Evolutionary conservation across 192 early-diverging fungal genomes (phyloP).

Genomic region (Coemansia sp.): DNA sequence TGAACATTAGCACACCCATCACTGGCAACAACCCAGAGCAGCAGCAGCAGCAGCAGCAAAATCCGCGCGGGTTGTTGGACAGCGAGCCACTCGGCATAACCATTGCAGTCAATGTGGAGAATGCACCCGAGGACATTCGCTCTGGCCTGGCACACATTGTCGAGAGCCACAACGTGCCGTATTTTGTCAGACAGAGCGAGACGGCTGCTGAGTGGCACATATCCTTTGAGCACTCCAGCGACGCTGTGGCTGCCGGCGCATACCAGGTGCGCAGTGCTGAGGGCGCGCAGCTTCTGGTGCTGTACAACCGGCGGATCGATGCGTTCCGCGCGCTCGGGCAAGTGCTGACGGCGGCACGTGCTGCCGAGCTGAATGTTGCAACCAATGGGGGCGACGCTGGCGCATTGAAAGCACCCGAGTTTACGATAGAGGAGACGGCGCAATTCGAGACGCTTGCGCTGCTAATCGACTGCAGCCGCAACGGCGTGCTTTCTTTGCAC

Average conservation of each 20-base stretch:
- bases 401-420: constrained; percentile 23
- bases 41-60: background rate
- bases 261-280: constrained; percentile 21
- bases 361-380: constrained; percentile 33
- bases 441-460: constrained; percentile 72
- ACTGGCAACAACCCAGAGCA: background rate
- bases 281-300: constrained; percentile 12
- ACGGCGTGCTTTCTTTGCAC: constrained; percentile 65
- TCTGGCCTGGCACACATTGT: constrained; percentile 35
- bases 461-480: constrained; percentile 88
- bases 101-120: constrained; percentile 25
- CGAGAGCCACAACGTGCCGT: constrained; percentile 31
- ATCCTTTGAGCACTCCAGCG: constrained; percentile 30
- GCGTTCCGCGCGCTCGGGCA: constrained; percentile 76
- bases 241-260: constrained; percentile 5
- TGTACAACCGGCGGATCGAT: constrained; percentile 31
- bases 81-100: constrained; percentile 32
- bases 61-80: constrained; percentile 24
- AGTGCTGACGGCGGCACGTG: constrained; percentile 60
- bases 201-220: constrained; percentile 21
- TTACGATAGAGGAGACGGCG: constrained; percentile 60
- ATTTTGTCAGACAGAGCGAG: constrained; percentile 18
- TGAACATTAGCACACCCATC: constrained; percentile 41
- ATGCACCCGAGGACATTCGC: constrained; percentile 34
- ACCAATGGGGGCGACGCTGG: constrained; percentile 1